Evolutionary conservation across 805 yeast species (phyloP), one percentile per base, ranked within the genome.

Genomic region (Teunomyces aglyptinius): DNA sequence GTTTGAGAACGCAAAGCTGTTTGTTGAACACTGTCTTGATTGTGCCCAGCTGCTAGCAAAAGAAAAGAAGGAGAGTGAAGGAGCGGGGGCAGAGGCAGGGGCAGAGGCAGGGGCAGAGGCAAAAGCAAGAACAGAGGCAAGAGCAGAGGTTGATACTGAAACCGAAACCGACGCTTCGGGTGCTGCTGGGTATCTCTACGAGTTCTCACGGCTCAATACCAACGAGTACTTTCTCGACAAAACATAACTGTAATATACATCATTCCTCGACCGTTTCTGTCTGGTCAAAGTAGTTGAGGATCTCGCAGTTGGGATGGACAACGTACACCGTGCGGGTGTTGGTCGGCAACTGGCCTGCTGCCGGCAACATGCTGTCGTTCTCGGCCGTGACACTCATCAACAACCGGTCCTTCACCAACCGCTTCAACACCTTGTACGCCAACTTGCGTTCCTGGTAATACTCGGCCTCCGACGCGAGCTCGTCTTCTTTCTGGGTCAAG

Each of bases 381-480:
- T 57, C 59, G 43, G 54, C 59, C 5, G 68, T 64, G 27, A 73
- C 73, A 45, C 69, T 65, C 89, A 92, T 81, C 58, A 94, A 75
- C 26, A 92, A 82, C 60, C 87, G 81, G 60, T 91, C 97, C 61
- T 86, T 86, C 16, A 85, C 95, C 59, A 94, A 76, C 56, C 92
- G 77, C 63, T 82, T 85, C 59, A 94, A 70, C 11, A 94, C 96
- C 66, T 89, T 92, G 55, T 76, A 78, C 1, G 89, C 88, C 43
- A 87, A 71, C 40, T 77, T 80, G 46, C 86, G 73, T 61, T 92
- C 96, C 10, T 69, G 70, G 71, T 83, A 80, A 59, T 83, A 84
- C 43, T 86, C 87, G 41, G 75, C 80, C 57, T 85, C 96, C 5
- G 85, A 73, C 26, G 79, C 74, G 34, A 94, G 70, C 42, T 80